These are phyloP conservation scores for Panicum hallii DNA, from an alignment of 202 grass and related monocot genomes.

Conservation along the genomic window DNA sequence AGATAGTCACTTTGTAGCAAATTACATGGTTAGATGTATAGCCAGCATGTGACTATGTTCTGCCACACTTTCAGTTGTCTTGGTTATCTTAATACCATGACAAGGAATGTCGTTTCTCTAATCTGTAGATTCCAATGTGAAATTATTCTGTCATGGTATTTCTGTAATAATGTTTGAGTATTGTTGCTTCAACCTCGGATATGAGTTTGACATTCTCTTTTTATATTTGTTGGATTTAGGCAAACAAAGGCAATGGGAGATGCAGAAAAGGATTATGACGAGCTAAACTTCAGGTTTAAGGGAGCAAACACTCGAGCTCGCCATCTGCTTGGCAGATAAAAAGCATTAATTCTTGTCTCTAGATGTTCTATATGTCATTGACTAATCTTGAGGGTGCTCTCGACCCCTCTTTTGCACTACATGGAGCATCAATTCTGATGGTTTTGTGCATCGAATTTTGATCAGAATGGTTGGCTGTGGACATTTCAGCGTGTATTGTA, in stretches of 20 bases:
- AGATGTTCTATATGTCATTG: conserved; percentile 3
- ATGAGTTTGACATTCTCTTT: not conserved
- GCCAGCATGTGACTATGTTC: not conserved
- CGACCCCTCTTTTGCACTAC: not conserved
- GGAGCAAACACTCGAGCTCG: conserved; percentile 62
- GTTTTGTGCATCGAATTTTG: conserved; percentile 21
- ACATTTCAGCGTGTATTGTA: conserved; percentile 29
- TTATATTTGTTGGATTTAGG: conserved; percentile 54
- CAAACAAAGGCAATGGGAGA: conserved; percentile 61
- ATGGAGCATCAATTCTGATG: not conserved
- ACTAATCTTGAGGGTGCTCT: not conserved
- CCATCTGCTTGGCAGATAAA: conserved; percentile 68
- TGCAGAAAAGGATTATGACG: conserved; percentile 67
- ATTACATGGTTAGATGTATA: not conserved
- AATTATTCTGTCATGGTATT: not conserved
- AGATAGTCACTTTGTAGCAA: not conserved
- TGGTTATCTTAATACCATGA: not conserved
- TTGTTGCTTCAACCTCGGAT: not conserved
- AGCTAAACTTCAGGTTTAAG: conserved; percentile 68
- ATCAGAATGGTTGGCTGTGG: conserved; percentile 7
- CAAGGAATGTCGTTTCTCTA: not conserved
- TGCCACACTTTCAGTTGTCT: not conserved
- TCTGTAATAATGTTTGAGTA: not conserved
- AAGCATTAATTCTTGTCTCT: not conserved
- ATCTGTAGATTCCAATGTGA: not conserved